Evolutionary conservation across 768 basidiomycete genomes (phyloP), one percentile per base, ranked within the genome.

Genomic region (Gymnopilus junonius): DNA sequence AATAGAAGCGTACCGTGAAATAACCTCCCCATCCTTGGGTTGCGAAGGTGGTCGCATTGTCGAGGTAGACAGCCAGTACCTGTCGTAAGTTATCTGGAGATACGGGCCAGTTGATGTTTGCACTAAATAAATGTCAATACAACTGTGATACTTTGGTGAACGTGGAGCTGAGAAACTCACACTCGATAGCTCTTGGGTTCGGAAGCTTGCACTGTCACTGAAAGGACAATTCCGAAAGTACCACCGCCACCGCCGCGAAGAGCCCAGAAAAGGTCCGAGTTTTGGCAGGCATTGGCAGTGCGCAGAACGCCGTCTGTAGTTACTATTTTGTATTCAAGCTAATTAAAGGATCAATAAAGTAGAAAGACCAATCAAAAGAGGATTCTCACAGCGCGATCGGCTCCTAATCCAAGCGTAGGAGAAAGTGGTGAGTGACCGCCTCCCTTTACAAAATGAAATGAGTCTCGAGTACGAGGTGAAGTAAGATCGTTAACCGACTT

Each of bases 221-320:
- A 76, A 5, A 80, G 69, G 21, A 83, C 81, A 42, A 82, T 77
- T 20, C 80, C 82, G 57, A 81, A 83, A 5, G 82, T 83, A 0
- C 81, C 80, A 11, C 82, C 81, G 12, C 81, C 81, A 32, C 80
- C 81, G 46, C 81, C 81, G 31, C 80, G 78, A 39, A 87, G 77
- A 10, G 85, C 85, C 61, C 79, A 87, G 72, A 85, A 86, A 0
- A 86, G 76, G 71, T 86, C 85, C 55, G 74, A 57, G 61, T 86
- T 83, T 67, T 85, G 79, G 46, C 81, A 82, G 12, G 74, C 77
- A 69, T 84, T 86, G 4, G 75, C 84, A 0, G 75, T 76, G 29
- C 81, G 77, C 63, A 73, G 71, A 21, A 73, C 61, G 0, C 85
- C 86, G 66, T 85, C 83, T 0, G 86, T 82, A 1, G 84, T 85